Percentiles rank a stretch among this genome's conserved stretches.
phyloP scores from a whole-genome alignment of 148 eudicot species.

The Chenopodium suecicum region DNA sequence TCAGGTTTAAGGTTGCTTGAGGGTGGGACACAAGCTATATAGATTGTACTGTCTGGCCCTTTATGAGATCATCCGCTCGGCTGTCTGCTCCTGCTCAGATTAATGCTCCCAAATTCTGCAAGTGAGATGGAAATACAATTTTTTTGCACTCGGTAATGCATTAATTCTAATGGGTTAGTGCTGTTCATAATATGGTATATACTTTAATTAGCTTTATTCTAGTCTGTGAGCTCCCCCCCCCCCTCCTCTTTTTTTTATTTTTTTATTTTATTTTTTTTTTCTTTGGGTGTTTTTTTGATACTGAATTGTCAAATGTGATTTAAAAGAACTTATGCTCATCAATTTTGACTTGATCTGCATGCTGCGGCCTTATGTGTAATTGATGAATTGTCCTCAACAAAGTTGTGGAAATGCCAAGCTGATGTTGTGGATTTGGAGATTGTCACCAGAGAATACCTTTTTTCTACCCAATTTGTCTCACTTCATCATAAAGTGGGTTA shows the following conservation, averaged over 20 bases:
- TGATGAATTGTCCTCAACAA: slow-evolving; percentile 7
- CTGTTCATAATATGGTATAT: slow-evolving; percentile 25
- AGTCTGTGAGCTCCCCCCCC: not conserved
- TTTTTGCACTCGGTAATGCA: slow-evolving; percentile 3
- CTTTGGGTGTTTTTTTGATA: slow-evolving; percentile 4
- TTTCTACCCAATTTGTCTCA: not conserved
- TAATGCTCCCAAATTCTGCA: slow-evolving; percentile 14
- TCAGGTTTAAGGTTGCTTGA: slow-evolving; percentile 4
- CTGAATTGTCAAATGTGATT: not conserved
- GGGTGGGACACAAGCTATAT: slow-evolving; percentile 11
- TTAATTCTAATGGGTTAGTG: slow-evolving; percentile 10
- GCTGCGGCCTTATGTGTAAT: not conserved
- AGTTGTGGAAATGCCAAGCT: not conserved
- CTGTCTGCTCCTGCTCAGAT: slow-evolving; percentile 25
- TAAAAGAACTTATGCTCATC: slow-evolving; percentile 6
- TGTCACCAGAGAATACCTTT: no score
- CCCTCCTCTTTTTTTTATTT: no score
- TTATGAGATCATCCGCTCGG: slow-evolving; percentile 11
- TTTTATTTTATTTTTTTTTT: not conserved
- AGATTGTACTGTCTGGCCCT: not conserved
- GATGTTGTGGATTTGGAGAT: not conserved
- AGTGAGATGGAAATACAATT: slow-evolving; percentile 18
- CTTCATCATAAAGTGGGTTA: not conserved
- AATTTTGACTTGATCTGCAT: slow-evolving; percentile 19
- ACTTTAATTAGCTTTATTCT: not conserved